phyloP scores from a whole-genome alignment of 176 grass and related monocot genomes.

The Zea mays region Zm-B73-REFERENCE-NAM-5.0 NC_050102.1:166625001-166625500 shows the following conservation, averaged over 20 bases:
- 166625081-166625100: constrained; percentile 84
- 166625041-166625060: constrained; percentile 90
- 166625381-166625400: constrained; percentile 50
- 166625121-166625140: constrained; percentile 94
- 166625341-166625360: constrained; percentile 66
- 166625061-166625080: constrained; percentile 91
- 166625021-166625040: constrained; percentile 91
- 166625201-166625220: constrained; percentile 91
- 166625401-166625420: constrained; percentile 3
- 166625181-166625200: constrained; percentile 99
- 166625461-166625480: neutral
- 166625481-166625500: neutral
- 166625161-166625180: constrained; percentile 74
- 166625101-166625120: constrained; percentile 91
- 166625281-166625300: constrained; percentile 87
- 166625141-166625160: constrained; percentile 84
- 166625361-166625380: neutral
- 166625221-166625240: constrained; percentile 98
- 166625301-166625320: constrained; percentile 94
- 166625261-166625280: constrained; percentile 89
- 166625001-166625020: constrained; percentile 97
- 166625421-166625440: constrained; percentile 23
- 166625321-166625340: constrained; percentile 96
- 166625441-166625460: constrained; percentile 9
- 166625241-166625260: constrained; percentile 95